Evolutionary conservation across 2,329 filamentous ascomycete species (phyloP).

Genomic region (Nectriaceae sp.): DNA sequence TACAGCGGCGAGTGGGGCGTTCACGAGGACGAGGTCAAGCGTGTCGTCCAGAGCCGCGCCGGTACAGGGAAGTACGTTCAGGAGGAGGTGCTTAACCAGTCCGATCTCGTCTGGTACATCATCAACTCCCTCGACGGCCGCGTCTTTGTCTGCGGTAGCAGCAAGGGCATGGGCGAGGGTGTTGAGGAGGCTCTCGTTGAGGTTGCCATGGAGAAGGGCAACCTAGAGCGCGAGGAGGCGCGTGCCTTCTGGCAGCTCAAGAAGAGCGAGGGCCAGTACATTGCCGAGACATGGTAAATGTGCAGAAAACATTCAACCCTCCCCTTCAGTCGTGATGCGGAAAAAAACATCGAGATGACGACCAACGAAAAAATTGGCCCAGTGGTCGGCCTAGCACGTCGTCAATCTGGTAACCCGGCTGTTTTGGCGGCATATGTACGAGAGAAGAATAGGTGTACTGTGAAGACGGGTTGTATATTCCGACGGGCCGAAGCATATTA

Average conservation of each 20-base stretch:
- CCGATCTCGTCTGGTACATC: slow-evolving; percentile 97
- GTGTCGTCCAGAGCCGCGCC: slow-evolving; percentile 73
- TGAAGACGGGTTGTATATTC: not conserved
- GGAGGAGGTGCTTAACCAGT: slow-evolving; percentile 88
- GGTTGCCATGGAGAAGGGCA: slow-evolving; percentile 91
- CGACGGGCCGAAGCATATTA: slow-evolving; percentile 16
- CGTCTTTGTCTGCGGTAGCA: slow-evolving; percentile 94
- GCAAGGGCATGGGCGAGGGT: slow-evolving; percentile 96
- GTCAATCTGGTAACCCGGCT: too few species aligned
- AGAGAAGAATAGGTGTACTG: not conserved
- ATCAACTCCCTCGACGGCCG: slow-evolving; percentile 95
- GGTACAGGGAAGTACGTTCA: slow-evolving; percentile 91
- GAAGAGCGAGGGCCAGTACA: slow-evolving; percentile 91
- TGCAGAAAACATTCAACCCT: not conserved
- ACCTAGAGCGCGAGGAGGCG: slow-evolving; percentile 79
- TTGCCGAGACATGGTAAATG: slow-evolving; percentile 73
- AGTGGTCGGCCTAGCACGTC: not conserved
- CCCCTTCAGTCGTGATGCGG: not conserved
- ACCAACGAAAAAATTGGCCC: slow-evolving; percentile 1
- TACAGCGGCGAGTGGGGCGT: slow-evolving; percentile 97
- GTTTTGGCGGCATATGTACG: too few species aligned
- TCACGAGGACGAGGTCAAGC: slow-evolving; percentile 84
- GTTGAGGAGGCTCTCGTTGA: slow-evolving; percentile 86
- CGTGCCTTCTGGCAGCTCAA: slow-evolving; percentile 88
- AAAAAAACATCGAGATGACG: not conserved